Evolutionary conservation across 2,329 filamentous ascomycete species (phyloP).

Genomic region (Ophiostoma tasmaniense): DNA sequence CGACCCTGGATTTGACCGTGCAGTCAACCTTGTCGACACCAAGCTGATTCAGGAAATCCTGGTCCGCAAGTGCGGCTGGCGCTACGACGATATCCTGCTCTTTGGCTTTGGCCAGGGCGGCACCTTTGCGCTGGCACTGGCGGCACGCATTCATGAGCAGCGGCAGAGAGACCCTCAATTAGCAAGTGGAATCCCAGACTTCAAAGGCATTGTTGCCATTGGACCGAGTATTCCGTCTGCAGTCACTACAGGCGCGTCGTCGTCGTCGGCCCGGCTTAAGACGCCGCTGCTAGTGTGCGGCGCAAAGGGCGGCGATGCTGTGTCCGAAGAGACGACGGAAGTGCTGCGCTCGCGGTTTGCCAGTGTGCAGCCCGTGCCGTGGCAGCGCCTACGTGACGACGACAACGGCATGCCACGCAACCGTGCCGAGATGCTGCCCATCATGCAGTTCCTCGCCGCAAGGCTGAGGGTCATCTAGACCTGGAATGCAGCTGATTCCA

Average conservation of each 20-base stretch:
- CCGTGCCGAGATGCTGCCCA: slow-evolving; percentile 76
- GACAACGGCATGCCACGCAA: slow-evolving; percentile 77
- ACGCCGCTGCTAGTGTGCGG: slow-evolving; percentile 58
- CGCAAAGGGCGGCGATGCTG: slow-evolving; percentile 37
- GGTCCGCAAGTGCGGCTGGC: slow-evolving; percentile 51
- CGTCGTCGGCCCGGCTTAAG: slow-evolving; percentile 43
- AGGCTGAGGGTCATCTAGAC: slow-evolving; percentile 36
- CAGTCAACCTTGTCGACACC: slow-evolving; percentile 38
- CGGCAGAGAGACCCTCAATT: background rate
- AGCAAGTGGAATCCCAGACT: slow-evolving; percentile 21
- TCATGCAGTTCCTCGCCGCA: slow-evolving; percentile 76
- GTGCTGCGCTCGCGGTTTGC: slow-evolving; percentile 57
- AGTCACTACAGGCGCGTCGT: slow-evolving; percentile 29
- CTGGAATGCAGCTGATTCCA: background rate
- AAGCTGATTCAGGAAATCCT: slow-evolving; percentile 45
- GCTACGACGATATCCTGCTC: slow-evolving; percentile 49
- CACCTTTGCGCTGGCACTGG: slow-evolving; percentile 50
- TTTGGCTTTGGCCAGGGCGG: slow-evolving; percentile 63
- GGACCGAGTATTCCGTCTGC: slow-evolving; percentile 50
- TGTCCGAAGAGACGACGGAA: slow-evolving; percentile 54
- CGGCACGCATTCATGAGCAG: slow-evolving; percentile 27
- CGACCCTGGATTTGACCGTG: slow-evolving; percentile 52
- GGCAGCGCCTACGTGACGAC: slow-evolving; percentile 40
- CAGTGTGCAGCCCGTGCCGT: slow-evolving; percentile 58
- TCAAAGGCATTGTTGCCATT: slow-evolving; percentile 44